Evolutionary conservation across 2,329 filamentous ascomycete genomes (phyloP).

Genomic region (Scedosporium minutisporum): DNA sequence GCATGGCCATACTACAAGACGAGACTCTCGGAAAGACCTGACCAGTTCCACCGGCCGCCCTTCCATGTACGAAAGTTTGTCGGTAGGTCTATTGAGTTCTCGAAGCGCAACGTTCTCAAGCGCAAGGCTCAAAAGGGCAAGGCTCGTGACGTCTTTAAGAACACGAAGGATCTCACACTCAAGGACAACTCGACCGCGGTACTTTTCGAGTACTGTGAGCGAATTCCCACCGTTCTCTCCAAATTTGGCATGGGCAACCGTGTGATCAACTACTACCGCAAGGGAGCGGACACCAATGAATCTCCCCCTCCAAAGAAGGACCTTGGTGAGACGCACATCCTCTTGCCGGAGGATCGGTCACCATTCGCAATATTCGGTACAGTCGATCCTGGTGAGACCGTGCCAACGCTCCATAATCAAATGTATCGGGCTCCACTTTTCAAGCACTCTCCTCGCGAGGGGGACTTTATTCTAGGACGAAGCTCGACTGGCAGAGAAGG

Average conservation of each 20-base stretch:
- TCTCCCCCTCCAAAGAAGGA: slow-evolving; percentile 68
- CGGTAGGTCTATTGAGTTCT: slow-evolving; percentile 62
- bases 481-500: slow-evolving; percentile 72
- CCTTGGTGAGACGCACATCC: slow-evolving; percentile 77
- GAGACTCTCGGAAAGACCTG: slow-evolving; percentile 64
- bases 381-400: slow-evolving; percentile 81
- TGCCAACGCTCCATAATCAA: slow-evolving; percentile 83
- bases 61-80: slow-evolving; percentile 62
- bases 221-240: slow-evolving; percentile 81
- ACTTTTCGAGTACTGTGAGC: slow-evolving; percentile 91
- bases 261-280: slow-evolving; percentile 93
- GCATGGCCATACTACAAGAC: slow-evolving; percentile 96
- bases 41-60: slow-evolving; percentile 72
- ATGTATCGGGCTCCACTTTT: slow-evolving; percentile 96
- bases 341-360: slow-evolving; percentile 89
- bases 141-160: slow-evolving; percentile 67
- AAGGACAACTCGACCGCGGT: slow-evolving; percentile 83
- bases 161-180: slow-evolving; percentile 73
- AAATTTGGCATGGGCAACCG: slow-evolving; percentile 97
- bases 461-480: slow-evolving; percentile 80
- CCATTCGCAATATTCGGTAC: slow-evolving; percentile 93
- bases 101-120: slow-evolving; percentile 63
- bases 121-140: slow-evolving; percentile 75
- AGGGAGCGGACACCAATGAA: slow-evolving; percentile 64
- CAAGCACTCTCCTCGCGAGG: slow-evolving; percentile 65